Conservation (phyloP, 768 basidiomycete species). For the Boletus rubroflammeus region DNA sequence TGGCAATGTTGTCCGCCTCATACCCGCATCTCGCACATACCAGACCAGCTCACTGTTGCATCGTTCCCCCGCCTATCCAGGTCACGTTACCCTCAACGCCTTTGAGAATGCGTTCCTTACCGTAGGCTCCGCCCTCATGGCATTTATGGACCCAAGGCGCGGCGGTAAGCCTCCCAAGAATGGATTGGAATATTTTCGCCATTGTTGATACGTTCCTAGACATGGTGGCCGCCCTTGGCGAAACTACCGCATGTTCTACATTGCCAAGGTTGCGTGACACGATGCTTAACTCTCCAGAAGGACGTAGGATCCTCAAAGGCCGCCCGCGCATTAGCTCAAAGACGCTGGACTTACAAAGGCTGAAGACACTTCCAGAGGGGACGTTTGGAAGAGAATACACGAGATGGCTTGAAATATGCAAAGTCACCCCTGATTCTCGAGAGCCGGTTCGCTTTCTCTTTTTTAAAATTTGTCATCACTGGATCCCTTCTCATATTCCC, state of each 20-base stretch:
- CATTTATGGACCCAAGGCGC: slow-evolving; percentile 74
- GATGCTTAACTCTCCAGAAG: slow-evolving; percentile 80
- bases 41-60: slow-evolving; percentile 9
- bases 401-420: slow-evolving; percentile 85
- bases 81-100: slow-evolving; percentile 75
- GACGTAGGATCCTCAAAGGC: slow-evolving; percentile 77
- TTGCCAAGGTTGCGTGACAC: slow-evolving; percentile 70
- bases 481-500: neutral
- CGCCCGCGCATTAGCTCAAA: slow-evolving; percentile 76
- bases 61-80: slow-evolving; percentile 58
- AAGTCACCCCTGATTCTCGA: slow-evolving; percentile 90
- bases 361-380: slow-evolving; percentile 68
- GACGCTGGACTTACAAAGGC: slow-evolving; percentile 67
- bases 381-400: slow-evolving; percentile 85
- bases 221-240: slow-evolving; percentile 92
- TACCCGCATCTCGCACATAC: slow-evolving; percentile 6
- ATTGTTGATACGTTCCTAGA: slow-evolving; percentile 45
- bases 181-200: neutral
- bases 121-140: slow-evolving; percentile 80
- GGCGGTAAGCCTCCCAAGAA: slow-evolving; percentile 56
- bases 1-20: neutral
- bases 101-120: slow-evolving; percentile 86
- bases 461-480: neutral
- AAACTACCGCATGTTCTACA: slow-evolving; percentile 82
- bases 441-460: slow-evolving; percentile 64